Base-by-base conservation (phyloP, 768 basidiomycete genomes). In the Pleurotus sapidus region DNA sequence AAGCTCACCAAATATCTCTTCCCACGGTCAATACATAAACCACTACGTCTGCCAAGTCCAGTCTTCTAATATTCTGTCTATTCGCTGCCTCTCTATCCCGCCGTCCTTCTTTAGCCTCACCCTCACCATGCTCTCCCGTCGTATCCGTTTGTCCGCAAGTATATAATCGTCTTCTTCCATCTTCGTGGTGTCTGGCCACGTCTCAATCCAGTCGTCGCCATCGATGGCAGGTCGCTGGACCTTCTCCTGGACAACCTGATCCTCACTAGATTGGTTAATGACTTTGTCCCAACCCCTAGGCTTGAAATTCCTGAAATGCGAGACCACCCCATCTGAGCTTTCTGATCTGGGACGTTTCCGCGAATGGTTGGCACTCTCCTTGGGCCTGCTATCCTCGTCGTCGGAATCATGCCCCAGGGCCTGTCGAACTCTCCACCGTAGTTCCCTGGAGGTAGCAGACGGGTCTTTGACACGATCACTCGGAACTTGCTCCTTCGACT, bases 401-500 rank as follows among this genome's bases (percentile, higher is more conserved):
- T 90, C 89, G 63, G 88, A 91, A 14, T 74, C 67, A 58, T 82
- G 74, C 25, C 89, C 88, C 5, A 77, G 71, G 4, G 84, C 83
- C 45, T 84, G 70, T 56, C 82, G 81, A 25, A 87, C 79, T 49
- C 95, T 81, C 95, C 95, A 97, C 45, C 89, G 78, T 45, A 97
- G 72, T 67, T 97, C 95, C 61, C 92, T 77, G 15, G 93, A 93
- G 55, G 93, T 67, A 2, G 88, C 88, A 3, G 89, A 74, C 15
- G 89, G 82, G 71, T 97, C 95, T 66, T 90, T 91, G 57, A 95
- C 82, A 55, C 85, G 83, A 61, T 95, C 94, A 7, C 67, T 63
- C 1, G 95, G 95, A 17, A 96, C 84, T 57, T 90, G 84, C 53
- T 95, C 94, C 65, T 83, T 88, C 2, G 84, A 82, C 63, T 93